Base-by-base conservation (phyloP, 352 stramenopile genomes). In the Phytophthora foliorum region DNA sequence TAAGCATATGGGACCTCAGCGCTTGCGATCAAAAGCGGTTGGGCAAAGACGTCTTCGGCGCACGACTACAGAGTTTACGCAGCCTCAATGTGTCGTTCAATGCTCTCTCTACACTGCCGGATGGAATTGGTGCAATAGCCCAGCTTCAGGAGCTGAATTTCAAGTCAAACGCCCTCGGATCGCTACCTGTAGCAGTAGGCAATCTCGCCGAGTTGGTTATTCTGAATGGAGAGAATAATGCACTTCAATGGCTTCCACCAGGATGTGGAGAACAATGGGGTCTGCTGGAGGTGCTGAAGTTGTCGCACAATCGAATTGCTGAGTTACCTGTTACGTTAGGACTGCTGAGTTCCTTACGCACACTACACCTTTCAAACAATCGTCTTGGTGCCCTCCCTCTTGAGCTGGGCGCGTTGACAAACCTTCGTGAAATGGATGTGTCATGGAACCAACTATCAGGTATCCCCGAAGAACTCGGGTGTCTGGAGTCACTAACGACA, bases 381-480 rank as follows among this genome's bases (percentile, higher is more conserved):
- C 62, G 57, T 8, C 32, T 92, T 11, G 53, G 55, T 11, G 46
- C 27, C 8, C 50, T 92, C n/a, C 81, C 84, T 10, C 69, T 88
- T 13, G 82, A 90, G 44, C 46, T 92, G 44, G 78, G 75, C 4
- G 77, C 82, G 0, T 73, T 93, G 11, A 74, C 77, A 6, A 69
- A 78, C n/a, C 55, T 93, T 34, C 53, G 63, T 11, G 66, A 82
- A 46, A 66, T 96, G 16, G 57, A 89, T 41, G 36, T 94, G 21
- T 82, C 80, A 16, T 87, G 83, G 76, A 95, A 95, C 69, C 58
- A 80, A 34, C 60, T 95, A 16, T 17, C 45, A 0, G 14, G 29
- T 17, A 66, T 96, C 2, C 89, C 89, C 1, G 77, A 91, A 48
- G 82, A 88, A 38, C 72, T 94, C 14, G 83, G 87, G 1, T 91